These are phyloP conservation scores for Boletus tomentosulus DNA, from an alignment of 768 basidiomycete species.

Conservation along the genomic window DNA sequence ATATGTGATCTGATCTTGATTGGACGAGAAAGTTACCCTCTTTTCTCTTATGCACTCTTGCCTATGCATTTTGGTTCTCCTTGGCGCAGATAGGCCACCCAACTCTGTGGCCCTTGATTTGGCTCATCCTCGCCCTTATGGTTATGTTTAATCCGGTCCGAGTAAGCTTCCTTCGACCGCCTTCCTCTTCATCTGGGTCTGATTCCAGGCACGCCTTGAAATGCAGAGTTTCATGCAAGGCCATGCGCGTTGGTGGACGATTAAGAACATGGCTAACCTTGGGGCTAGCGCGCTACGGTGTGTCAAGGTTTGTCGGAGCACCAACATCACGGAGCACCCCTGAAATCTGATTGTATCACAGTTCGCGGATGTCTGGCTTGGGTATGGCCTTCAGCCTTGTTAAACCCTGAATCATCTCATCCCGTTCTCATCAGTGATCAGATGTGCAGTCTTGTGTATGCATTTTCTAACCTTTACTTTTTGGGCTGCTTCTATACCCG, in stretches of 20 bases:
- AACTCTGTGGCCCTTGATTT: constrained; percentile 73
- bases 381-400: constrained; percentile 39
- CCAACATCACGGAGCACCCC: too few species aligned
- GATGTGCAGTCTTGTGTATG: constrained; percentile 72
- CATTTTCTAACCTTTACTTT: constrained; percentile 65
- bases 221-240: constrained; percentile 40
- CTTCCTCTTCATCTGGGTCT: neutral
- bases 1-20: neutral
- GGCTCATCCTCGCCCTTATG: constrained; percentile 61
- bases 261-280: constrained; percentile 57
- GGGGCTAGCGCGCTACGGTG: constrained; percentile 63
- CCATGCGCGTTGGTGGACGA: constrained; percentile 66
- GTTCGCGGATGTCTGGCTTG: constrained; percentile 89
- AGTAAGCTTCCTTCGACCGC: constrained; percentile 25
- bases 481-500: constrained; percentile 66
- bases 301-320: constrained; percentile 59
- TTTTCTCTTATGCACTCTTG: constrained; percentile 64
- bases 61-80: constrained; percentile 81
- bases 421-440: constrained; percentile 54
- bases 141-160: constrained; percentile 76
- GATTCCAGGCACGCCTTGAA: constrained; percentile 31
- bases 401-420: neutral
- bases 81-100: constrained; percentile 67
- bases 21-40: constrained; percentile 58
- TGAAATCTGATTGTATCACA: constrained; percentile 21